phyloP scores from a whole-genome alignment of 1,284 basidiomycete species.

The Irpex sp. region DNA sequence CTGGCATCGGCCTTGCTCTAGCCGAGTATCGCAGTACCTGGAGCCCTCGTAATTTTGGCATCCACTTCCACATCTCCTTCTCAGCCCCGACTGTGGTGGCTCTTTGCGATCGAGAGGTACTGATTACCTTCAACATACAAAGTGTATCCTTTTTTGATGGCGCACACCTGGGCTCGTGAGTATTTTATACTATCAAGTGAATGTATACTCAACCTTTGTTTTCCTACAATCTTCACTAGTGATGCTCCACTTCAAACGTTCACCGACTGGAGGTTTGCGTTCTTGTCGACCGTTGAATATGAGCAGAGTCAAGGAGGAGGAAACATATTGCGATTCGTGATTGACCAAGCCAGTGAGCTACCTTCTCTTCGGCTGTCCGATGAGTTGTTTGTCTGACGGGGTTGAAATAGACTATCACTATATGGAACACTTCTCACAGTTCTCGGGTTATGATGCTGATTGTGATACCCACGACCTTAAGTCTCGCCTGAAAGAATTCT shows the following conservation, averaged over 20 bases:
- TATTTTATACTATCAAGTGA: not conserved
- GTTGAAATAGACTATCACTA: conserved; percentile 32
- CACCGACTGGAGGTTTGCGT: conserved; percentile 36
- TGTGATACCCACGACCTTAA: conserved; percentile 23
- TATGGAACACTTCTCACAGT: conserved; percentile 33
- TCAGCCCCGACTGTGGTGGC: conserved; percentile 36
- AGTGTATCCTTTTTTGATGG: conserved; percentile 33
- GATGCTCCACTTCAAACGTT: conserved; percentile 16
- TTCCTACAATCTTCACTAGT: conserved; percentile 12
- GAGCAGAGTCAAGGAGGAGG: conserved; percentile 21
- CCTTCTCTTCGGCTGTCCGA: not conserved
- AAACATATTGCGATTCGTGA: conserved; percentile 27
- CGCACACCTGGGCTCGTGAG: conserved; percentile 32
- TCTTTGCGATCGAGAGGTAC: conserved; percentile 39
- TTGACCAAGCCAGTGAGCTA: conserved; percentile 34
- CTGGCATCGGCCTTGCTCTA: conserved; percentile 24
- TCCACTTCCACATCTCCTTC: conserved; percentile 35
- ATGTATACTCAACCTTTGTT: not conserved
- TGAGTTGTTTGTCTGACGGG: not conserved
- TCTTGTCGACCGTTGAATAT: conserved; percentile 36
- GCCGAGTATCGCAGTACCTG: conserved; percentile 35
- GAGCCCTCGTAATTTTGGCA: conserved; percentile 20
- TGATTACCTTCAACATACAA: conserved; percentile 37
- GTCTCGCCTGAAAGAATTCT: conserved; percentile 32
- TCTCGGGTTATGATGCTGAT: conserved; percentile 24